Base-by-base conservation (phyloP, 1,139 yeast species). In the Blastobotrys arbuscula region DNA sequence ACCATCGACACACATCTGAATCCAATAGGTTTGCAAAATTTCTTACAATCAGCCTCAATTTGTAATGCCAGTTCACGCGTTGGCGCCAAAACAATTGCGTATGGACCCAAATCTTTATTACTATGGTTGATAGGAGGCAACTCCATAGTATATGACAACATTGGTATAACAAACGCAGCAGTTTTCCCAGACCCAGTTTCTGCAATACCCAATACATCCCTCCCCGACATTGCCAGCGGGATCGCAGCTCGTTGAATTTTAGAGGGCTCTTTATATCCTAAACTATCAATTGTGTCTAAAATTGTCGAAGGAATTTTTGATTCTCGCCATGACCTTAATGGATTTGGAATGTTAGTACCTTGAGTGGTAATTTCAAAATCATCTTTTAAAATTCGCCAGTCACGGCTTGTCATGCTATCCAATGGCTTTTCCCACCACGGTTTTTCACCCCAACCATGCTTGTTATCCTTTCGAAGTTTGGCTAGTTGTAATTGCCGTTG, bases 131-230 rank as follows among this genome's bases (percentile, higher is more conserved):
- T 51, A 33, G 66, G 59, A 1, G 78, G 75, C n/a, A 73, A 54
- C 39, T 73, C 75, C 50, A 76, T 55, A 12, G 87, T 69, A 54
- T 82, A 82, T 3, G 80, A 65, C 6, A 88, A 61, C 45, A 88
- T 67, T 0, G 98, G 97, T 1, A 90, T 68, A 24, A 86, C 68
- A 65, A 84, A 92, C 9, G 95, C 85, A 26, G 89, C 72, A 0
- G 98, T 92, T 63, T 92, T 92, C 61, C 97, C 98, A 0, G 96
- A 86, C 21, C 97, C 98, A 0, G 98, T 92, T 57, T 89, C 92
- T 0, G 97, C 97, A n/a, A 90, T 78, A 23, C 96, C 97, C 23
- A 90, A 75, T 3, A 88, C 74, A 63, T 92, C 97, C 38, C 76
- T 64, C 3, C 73, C 68, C 0, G 69, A 63, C 33, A 84, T 57